Percentiles rank a stretch among this genome's conserved stretches.
Evolutionary conservation across 139 green algal species (phyloP).

Genomic region (Micractinium sp.): DNA sequence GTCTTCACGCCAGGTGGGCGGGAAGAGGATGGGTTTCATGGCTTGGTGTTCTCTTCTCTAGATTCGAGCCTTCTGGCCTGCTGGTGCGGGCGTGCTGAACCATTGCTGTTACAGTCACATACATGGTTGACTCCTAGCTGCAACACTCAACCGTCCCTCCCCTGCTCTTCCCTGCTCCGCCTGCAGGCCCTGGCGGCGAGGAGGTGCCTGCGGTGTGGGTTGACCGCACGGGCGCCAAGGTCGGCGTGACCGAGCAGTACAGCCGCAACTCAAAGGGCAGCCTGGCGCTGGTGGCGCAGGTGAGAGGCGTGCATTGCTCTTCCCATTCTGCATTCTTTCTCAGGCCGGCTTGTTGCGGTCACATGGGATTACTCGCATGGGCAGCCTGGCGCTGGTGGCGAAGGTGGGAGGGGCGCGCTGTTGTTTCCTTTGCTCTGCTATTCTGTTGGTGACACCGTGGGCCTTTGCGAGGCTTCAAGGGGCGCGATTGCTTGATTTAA

Average conservation of each 20-base stretch:
- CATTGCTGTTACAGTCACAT: background rate
- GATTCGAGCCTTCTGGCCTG: background rate
- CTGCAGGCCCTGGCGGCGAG: slow-evolving; percentile 59
- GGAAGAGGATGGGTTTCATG: background rate
- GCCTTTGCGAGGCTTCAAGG: background rate
- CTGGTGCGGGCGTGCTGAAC: background rate
- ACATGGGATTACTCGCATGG: background rate
- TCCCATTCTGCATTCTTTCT: background rate
- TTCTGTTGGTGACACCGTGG: background rate
- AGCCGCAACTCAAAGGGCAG: slow-evolving; percentile 58
- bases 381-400: slow-evolving; percentile 75
- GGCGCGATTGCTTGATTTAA: background rate
- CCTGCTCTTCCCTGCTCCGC: background rate
- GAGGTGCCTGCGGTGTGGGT: slow-evolving; percentile 96
- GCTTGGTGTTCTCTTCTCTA: background rate
- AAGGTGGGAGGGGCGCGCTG: slow-evolving; percentile 54
- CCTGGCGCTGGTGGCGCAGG: slow-evolving; percentile 80
- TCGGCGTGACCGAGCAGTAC: slow-evolving; percentile 64
- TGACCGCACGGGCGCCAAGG: slow-evolving; percentile 89
- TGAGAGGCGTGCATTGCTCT: slow-evolving; percentile 41
- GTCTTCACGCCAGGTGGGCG: slow-evolving; percentile 83
- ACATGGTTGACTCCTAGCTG: background rate
- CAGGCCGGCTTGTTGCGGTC: too few species aligned
- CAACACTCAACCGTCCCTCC: background rate
- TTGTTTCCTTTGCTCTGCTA: background rate